Conservation (phyloP, 768 basidiomycete species). For the Pleurotus djamor region DNA sequence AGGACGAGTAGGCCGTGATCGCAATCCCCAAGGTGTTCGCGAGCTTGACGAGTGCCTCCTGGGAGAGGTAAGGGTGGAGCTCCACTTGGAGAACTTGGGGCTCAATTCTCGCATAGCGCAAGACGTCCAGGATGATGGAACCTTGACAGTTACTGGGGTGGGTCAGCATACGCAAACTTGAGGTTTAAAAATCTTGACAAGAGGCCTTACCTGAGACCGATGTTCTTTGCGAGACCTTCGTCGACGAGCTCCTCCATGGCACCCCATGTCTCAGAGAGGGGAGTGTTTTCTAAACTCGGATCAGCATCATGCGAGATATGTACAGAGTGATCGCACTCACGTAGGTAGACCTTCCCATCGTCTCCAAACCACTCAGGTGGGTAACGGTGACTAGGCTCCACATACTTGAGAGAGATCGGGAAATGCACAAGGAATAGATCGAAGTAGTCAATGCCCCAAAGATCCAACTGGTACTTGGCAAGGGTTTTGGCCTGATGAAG, state of each 20-base stretch:
- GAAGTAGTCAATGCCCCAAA: constrained; percentile 87
- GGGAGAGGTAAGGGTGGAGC: constrained; percentile 70
- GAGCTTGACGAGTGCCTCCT: constrained; percentile 52
- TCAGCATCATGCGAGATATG: neutral
- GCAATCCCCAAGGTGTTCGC: constrained; percentile 58
- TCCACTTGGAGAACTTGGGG: constrained; percentile 72
- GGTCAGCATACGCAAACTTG: neutral
- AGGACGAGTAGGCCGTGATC: constrained; percentile 64
- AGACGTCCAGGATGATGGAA: constrained; percentile 68
- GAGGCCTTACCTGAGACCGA: constrained; percentile 62
- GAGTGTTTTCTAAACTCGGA: constrained; percentile 44
- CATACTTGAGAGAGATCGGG: constrained; percentile 79
- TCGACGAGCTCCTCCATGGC: constrained; percentile 82
- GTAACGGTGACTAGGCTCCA: constrained; percentile 82
- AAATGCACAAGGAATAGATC: constrained; percentile 85
- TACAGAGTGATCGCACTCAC: constrained; percentile 28
- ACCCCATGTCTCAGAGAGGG: constrained; percentile 80
- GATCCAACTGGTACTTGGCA: constrained; percentile 62
- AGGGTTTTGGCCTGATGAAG: constrained; percentile 46
- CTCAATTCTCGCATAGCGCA: constrained; percentile 75
- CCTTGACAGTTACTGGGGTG: constrained; percentile 68
- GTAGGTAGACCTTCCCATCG: constrained; percentile 25
- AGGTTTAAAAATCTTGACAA: too few relatives aligned
- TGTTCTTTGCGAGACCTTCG: constrained; percentile 68
- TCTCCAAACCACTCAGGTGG: constrained; percentile 37